Evolutionary conservation across 2,329 filamentous ascomycete genomes (phyloP), one percentile per base, ranked within the genome.

Genomic region (Tolypocladium ophioglossoides): DNA sequence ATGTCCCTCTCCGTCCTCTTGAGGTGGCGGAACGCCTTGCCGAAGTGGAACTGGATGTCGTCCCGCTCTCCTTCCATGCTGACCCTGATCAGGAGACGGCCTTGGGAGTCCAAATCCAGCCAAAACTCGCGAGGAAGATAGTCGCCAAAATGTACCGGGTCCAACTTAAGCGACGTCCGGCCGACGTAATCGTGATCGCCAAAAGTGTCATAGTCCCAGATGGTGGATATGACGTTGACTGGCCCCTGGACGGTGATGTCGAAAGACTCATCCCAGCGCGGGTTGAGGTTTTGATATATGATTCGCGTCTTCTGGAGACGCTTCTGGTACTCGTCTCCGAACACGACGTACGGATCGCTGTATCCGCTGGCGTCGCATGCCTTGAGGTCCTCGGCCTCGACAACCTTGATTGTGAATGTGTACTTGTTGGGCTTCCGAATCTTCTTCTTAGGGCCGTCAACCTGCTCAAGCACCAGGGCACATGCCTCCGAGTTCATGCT

Each of bases 31-130:
- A 99, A 99, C 30, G 94, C 89, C 72, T 96, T 97, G 63, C 91
- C 94, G 70, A 97, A 97, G 66, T 96, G 92, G 70, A 99, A 99
- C 64, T 96, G 89, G 55, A 99, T 99, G 67, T 99, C 94, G 67
- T 99, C 94, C 58, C 94, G 83, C 72, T 99, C 94, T 52, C 94
- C 94, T 72, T 99, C 94, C 94, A 99, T 99, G 67, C 91, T 96
- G 52, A 99, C 91, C 58, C 92, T 83, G 52, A 99, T 81, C 55
- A 99, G 73, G 35, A 99, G 72, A 51, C 92, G 82, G 9, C 94
- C 94, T 69, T 99, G 94, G 0, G 92, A 96, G 68, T 99, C 94
- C 49, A 99, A 80, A 66, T 97, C 92, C 20, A 99, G 82, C 94
- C 94, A 99, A 68, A 96, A 97, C 69, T 99, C 94, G 58, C 91